A percentile compares a stretch with the other conserved stretches of the same genome.
Evolutionary conservation across 257 asterid species (phyloP).

Genomic region (Leonotis leonurus): DNA sequence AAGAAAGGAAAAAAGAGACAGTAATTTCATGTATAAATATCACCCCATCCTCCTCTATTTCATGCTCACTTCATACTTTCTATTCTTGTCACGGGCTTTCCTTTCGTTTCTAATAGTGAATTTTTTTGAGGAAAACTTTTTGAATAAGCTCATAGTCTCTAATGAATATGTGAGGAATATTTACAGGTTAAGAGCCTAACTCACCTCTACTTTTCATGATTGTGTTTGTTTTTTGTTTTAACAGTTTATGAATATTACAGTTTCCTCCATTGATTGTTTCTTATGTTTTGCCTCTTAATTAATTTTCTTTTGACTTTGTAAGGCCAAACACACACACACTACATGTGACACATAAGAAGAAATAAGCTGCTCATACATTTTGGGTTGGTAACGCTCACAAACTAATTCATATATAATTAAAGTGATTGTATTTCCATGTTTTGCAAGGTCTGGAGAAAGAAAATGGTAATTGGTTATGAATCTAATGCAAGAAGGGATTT

Average conservation of each 20-base stretch:
- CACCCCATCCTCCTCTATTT: not conserved
- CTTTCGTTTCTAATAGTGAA: not conserved
- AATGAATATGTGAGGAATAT: not conserved
- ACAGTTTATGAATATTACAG: not conserved
- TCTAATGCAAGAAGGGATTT: not conserved
- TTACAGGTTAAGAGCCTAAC: slow-evolving; percentile 13
- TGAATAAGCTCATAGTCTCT: not conserved
- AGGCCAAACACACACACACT: not conserved
- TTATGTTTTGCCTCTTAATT: not conserved
- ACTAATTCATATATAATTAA: not conserved
- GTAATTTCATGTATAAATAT: too few relatives aligned
- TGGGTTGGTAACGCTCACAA: not conserved
- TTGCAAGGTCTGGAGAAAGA: not conserved
- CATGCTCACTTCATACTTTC: not conserved
- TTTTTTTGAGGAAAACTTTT: not conserved
- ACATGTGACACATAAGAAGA: too few relatives aligned
- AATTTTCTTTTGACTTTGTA: not conserved
- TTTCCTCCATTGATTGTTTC: not conserved
- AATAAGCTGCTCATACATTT: not conserved
- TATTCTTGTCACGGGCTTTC: not conserved
- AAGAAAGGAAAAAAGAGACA: too few relatives aligned
- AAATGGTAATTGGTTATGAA: not conserved
- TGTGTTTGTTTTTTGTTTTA: not conserved
- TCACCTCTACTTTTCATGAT: not conserved
- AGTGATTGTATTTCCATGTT: too few relatives aligned